Evolutionary conservation across 2,329 filamentous ascomycete species (phyloP), one percentile per base, ranked within the genome.

Genomic region (Leptographium wingfieldii): DNA sequence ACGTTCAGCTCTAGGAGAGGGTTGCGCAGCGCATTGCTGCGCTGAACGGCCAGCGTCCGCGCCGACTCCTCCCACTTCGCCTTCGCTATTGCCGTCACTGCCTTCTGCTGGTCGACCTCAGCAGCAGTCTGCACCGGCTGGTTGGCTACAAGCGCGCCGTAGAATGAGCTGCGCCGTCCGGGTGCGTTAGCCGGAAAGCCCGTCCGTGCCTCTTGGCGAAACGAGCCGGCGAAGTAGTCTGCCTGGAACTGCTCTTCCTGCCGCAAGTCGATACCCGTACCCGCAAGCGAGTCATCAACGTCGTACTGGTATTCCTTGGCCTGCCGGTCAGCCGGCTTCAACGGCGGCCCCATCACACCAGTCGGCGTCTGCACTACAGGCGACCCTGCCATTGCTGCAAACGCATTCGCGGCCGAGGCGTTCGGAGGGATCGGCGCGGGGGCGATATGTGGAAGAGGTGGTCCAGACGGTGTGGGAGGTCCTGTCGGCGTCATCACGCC

Each of bases 221-320:
- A 73, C 59, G 70, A 67, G 59, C 76, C 72, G 53, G 82, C 80
- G 68, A 84, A 86, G 60, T 84, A 77, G 61, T 83, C 84, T 53
- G 89, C 85, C 71, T 94, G 78, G 65, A 84, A 88, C 66, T 91
- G 88, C 68, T 95, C 90, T 71, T 96, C 92, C 64, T 90, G 90
- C 61, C 87, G 85, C 55, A 96, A 73, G 74, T 96, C 89, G 64
- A 96, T 90, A 56, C 90, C 91, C 19, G 90, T 92, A 22, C 88
- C 89, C 22, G 86, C 86, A 59, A 96, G 73, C 57, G 91, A 88
- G 73, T 96, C 92, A 65, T 87, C 89, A 54, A 92, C 80, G 67
- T 95, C 90, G 66, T 92, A 84, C 60, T 82, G 76, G 60, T 78
- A 77, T 59, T 80, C 79, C 64, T 84, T 90, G 14, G 80, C 78